Base-by-base conservation (phyloP, 352 stramenopile species). In the Globisporangium spinosum region DNA sequence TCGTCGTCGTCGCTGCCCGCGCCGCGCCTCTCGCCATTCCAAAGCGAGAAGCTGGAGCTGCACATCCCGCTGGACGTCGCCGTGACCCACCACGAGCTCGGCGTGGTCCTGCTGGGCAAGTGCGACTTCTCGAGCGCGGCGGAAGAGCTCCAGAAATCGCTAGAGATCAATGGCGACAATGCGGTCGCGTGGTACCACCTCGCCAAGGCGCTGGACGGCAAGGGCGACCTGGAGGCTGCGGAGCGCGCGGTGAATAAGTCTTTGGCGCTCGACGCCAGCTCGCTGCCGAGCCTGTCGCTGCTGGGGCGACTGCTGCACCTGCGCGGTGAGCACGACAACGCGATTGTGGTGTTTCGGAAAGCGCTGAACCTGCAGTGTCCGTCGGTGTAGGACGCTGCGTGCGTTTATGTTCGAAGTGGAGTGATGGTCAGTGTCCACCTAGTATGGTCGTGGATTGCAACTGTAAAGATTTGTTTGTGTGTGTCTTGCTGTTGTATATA, bases 291-390 rank as follows among this genome's bases (percentile, higher is more conserved):
- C 1, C 63, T 91, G 1, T 91, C 81, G 22, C 69, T 91, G 6
- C 64, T 90, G 1, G 83, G 83, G 0, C 88, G 88, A 45, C 66
- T 91, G 63, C 70, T 91, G 62, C 81, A 91, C 56, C 53, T 80
- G 29, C 77, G 82, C 9, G 83, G 83, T 15, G 78, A 90, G 38
- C 83, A 91, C 45, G 83, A 91, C 34, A 80, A 91, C 62, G 83
- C 83, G 1, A 91, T 91, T 53, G 65, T 75, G 9, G 80, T 90
- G 9, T 91, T 90, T 68, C 78, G 83, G 1, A 67, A 74, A 57
- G 83, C 80, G 13, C 70, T 91, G 5, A 79, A 80, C 55, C 61
- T 91, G 53, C 83, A 91, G 49, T 84, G 77, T 35, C 75, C 78
- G n/a, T 12, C 61, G 29, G 20, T 61, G 13, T 20, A 29, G 3